Evolutionary conservation across 2,329 filamentous ascomycete species (phyloP).

Genomic region (Diaporthe humulicola): DNA sequence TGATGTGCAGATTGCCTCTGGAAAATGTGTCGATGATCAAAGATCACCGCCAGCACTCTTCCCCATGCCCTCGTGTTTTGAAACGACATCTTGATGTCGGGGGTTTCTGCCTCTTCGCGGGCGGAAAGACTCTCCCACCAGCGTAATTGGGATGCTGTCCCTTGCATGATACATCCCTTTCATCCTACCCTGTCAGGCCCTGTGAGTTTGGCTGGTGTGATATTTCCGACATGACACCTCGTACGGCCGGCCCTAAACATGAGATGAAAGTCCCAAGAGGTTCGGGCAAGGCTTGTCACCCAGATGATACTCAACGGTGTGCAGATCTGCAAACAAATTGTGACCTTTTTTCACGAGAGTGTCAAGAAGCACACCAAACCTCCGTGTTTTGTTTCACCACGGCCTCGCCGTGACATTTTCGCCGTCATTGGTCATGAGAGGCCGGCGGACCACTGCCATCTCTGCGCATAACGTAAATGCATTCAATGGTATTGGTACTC

Average conservation of each 20-base stretch:
- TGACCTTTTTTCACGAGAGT: conserved; percentile 2
- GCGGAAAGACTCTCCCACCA: background rate
- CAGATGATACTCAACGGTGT: conserved; percentile 27
- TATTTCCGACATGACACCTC: conserved; percentile 22
- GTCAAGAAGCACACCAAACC: conserved; percentile 7
- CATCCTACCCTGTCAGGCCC: background rate
- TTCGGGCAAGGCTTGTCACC: conserved; percentile 24
- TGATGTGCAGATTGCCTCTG: conserved; percentile 29
- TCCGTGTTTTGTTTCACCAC: conserved; percentile 25
- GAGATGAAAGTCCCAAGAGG: conserved; percentile 23
- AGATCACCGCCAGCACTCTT: conserved; percentile 13
- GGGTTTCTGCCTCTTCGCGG: background rate
- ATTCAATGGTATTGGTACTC: background rate
- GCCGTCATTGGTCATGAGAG: background rate
- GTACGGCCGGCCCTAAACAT: background rate
- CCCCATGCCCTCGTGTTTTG: conserved; percentile 19
- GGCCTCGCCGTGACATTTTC: background rate
- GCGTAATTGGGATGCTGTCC: background rate
- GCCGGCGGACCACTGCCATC: background rate
- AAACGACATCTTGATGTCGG: conserved; percentile 6
- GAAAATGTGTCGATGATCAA: conserved; percentile 8
- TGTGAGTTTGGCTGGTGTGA: background rate
- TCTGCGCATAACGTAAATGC: background rate
- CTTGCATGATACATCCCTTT: conserved; percentile 9
- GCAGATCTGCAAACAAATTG: conserved; percentile 19